phyloP scores from a whole-genome alignment of 768 basidiomycete species.

The Lepiota venenata region DNA sequence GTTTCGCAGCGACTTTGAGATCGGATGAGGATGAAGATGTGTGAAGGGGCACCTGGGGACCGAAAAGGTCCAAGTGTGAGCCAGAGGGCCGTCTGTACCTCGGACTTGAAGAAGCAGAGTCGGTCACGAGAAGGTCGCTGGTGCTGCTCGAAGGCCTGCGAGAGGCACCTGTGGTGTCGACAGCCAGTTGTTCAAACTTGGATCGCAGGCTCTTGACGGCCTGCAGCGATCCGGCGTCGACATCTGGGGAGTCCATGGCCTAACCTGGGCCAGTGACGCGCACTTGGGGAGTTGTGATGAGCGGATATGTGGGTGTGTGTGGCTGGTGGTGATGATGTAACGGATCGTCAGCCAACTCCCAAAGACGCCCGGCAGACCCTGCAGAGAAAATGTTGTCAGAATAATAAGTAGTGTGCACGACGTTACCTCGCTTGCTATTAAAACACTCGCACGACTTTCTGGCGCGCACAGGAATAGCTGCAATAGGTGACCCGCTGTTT shows the following conservation, averaged over 20 bases:
- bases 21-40: conserved; percentile 54
- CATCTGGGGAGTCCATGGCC: conserved; percentile 22
- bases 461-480: too few relatives aligned
- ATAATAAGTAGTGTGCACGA: too few relatives aligned
- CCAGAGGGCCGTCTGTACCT: conserved; percentile 36
- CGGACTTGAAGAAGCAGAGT: conserved; percentile 34
- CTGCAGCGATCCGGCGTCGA: conserved; percentile 53
- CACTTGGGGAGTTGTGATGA: background rate
- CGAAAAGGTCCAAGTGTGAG: conserved; percentile 25
- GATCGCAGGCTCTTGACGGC: conserved; percentile 70
- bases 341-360: background rate
- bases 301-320: background rate
- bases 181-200: conserved; percentile 67
- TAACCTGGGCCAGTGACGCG: background rate
- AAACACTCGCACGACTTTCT: too few relatives aligned
- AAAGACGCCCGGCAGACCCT: too few relatives aligned
- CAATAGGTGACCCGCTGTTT: background rate
- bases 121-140: background rate
- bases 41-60: conserved; percentile 31
- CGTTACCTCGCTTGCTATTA: too few relatives aligned
- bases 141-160: conserved; percentile 7
- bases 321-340: background rate
- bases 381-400: too few relatives aligned
- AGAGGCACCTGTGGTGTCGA: conserved; percentile 23
- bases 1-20: conserved; percentile 38